Evolutionary conservation across 805 yeast genomes (phyloP), one percentile per base, ranked within the genome.

Genomic region (Candida nanaspora): DNA sequence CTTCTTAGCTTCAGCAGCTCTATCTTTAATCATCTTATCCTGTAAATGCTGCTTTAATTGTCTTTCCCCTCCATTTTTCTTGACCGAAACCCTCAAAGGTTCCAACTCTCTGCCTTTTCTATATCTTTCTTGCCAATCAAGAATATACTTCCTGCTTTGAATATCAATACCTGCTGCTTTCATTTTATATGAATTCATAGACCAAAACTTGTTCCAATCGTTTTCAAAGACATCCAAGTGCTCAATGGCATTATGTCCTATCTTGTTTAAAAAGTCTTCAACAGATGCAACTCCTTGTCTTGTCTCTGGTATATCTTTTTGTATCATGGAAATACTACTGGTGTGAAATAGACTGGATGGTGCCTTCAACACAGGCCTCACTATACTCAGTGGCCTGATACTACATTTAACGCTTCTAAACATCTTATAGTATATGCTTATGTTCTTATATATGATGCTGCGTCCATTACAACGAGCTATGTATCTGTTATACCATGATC

Each of bases 31-130:
- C 40, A 73, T 62, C 62, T 75, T 59, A 46, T 74, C 74, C 9
- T 95, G 91, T 15, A 69, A 64, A 49, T 72, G 72, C 55, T 80
- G 82, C 52, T 73, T 77, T 45, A 82, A 74, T 53, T 78, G 82
- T 59, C 96, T 76, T 63, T 88, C 96, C 55, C 96, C 95, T 21
- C 96, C 96, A 63, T 78, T 68, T 70, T 86, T 86, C 68, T 73
- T 80, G n/a, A 33, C 42, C 9, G 89, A 86, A 46, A 67, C 61
- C 50, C 74, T 74, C 47, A 76, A 69, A 53, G 79, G 84, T 42
- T 65, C 53, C 42, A 84, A 64, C 18, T 49, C 52, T 40, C 69
- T 71, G 40, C 80, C 77, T 45, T 75, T 71, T 51, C 76, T 72
- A 53, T 70, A 82, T 51, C 73, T 76, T 53, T 88, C 80, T 37